Base-by-base conservation (phyloP, 2,329 filamentous ascomycete genomes). In the Trichoderma lentiforme region DNA sequence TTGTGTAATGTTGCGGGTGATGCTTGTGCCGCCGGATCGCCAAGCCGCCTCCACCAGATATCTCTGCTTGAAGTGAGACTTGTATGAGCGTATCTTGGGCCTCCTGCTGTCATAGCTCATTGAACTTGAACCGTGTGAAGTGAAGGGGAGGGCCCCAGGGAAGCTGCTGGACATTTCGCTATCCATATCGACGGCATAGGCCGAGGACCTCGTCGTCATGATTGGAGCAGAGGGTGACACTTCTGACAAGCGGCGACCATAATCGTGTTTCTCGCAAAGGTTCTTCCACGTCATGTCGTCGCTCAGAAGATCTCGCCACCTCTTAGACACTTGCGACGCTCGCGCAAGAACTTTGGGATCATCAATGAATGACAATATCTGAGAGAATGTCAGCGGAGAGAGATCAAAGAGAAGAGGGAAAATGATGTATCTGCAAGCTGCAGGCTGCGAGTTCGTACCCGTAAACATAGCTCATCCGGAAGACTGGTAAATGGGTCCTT, bases 211-310 rank as follows among this genome's bases (percentile, higher is more conserved):
- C 30, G 75, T 77, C 15, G 78, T 78, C 28, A 75, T 74, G 64
- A 75, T 76, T n/a, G 75, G 78, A 57, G 76, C 80, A 39, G 76
- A 79, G 71, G 78, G 79, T 18, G 83, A 81, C 32, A 86, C 84
- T 73, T 88, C 87, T 18, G 88, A 90, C 68, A 89, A 80, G 72
- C 86, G 84, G 57, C 88, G 86, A 81, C 82, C 90, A 81, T 97
- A 99, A 73, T 96, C 94, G 81, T 97, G 95, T 82, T 97, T 98
- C 75, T 97, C 94, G 80, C 95, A 98, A 24, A 99, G 87, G 73
- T 96, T 94, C 84, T 97, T 98, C 96, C 96, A 99, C 1, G 96
- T 97, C 83, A 98, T 95, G 81, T 99, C 96, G 81, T 99, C 96
- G 79, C 92, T 95, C 64, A 99, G 87, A 8, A 99, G 87, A 81